Evolutionary conservation across 2,329 filamentous ascomycete genomes (phyloP).

Genomic region (Pseudocercospora musae): DNA sequence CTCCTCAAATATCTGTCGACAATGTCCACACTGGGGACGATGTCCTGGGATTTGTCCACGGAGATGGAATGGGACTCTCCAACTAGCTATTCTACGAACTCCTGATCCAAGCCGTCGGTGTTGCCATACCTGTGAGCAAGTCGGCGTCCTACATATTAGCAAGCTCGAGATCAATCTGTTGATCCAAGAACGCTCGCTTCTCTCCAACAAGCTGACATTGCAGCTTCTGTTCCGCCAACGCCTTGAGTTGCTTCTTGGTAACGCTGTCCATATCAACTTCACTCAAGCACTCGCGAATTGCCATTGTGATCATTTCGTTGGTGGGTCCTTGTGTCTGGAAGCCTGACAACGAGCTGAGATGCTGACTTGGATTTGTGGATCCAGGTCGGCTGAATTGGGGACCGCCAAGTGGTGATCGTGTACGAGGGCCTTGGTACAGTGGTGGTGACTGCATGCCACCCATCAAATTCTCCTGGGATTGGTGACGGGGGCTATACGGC

Average conservation of each 20-base stretch:
- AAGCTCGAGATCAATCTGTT: conserved; percentile 88
- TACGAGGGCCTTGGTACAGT: conserved; percentile 26
- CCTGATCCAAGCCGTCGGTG: neutral
- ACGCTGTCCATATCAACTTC: conserved; percentile 96
- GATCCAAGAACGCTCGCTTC: conserved; percentile 82
- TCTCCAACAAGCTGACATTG: conserved; percentile 87
- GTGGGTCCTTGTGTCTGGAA: conserved; percentile 68
- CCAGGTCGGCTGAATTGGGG: conserved; percentile 30
- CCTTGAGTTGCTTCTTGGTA: conserved; percentile 89
- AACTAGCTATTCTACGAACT: neutral
- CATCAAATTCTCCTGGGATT: conserved; percentile 34
- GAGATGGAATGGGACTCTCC: neutral
- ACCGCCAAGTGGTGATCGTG: conserved; percentile 22
- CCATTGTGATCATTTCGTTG: conserved; percentile 76
- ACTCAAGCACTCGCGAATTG: conserved; percentile 74
- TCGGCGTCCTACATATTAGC: conserved; percentile 43
- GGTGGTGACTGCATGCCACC: conserved; percentile 33
- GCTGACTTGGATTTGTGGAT: conserved; percentile 25
- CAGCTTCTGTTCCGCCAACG: conserved; percentile 86
- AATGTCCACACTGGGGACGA: neutral
- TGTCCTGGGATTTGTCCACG: neutral
- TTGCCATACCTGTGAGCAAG: neutral
- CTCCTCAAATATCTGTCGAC: neutral
- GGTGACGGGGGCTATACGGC: conserved; percentile 41
- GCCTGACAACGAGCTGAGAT: conserved; percentile 45